Percentiles rank a stretch among this genome's conserved stretches.
phyloP scores from a whole-genome alignment of 305 asterid species.

The Fraxinus xanthoxyloides region DNA sequence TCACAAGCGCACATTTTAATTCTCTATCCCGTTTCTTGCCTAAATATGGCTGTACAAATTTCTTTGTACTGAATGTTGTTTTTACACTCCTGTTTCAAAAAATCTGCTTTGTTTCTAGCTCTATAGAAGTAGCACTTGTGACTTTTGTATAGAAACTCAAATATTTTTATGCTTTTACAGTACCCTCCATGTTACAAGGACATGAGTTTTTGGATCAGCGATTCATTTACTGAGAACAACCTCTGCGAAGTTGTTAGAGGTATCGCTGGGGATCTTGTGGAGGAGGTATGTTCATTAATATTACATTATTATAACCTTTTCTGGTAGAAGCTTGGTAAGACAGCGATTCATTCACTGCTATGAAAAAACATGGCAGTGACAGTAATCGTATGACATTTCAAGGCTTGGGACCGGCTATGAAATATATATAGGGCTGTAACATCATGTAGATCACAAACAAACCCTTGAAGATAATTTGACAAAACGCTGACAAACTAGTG shows the following conservation, averaged over 20 bases:
- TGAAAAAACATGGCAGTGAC: not conserved
- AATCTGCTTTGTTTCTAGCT: not conserved
- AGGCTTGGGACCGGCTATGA: too few species aligned
- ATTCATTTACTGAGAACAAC: conserved; percentile 91
- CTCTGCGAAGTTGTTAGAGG: conserved; percentile 94
- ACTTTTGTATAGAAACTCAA: conserved; percentile 1
- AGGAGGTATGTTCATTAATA: conserved; percentile 62
- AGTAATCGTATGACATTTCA: too few species aligned
- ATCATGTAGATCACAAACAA: not conserved
- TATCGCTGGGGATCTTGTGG: conserved; percentile 93
- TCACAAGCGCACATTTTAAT: not conserved
- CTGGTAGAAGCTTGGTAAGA: not conserved
- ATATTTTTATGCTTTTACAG: conserved; percentile 32
- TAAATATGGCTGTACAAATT: not conserved
- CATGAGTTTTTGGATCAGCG: conserved; percentile 96
- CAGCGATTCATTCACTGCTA: not conserved
- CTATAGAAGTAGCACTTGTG: not conserved
- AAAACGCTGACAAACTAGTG: not conserved
- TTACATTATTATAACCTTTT: not conserved
- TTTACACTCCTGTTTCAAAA: not conserved
- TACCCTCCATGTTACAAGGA: conserved; percentile 93
- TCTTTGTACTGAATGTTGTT: not conserved
- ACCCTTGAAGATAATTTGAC: not conserved
- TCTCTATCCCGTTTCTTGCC: not conserved
- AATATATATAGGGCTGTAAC: not conserved